Evolutionary conservation across 257 asterid species (phyloP), one percentile per base, ranked within the genome.

Genomic region (Solanum paucissectum): DNA sequence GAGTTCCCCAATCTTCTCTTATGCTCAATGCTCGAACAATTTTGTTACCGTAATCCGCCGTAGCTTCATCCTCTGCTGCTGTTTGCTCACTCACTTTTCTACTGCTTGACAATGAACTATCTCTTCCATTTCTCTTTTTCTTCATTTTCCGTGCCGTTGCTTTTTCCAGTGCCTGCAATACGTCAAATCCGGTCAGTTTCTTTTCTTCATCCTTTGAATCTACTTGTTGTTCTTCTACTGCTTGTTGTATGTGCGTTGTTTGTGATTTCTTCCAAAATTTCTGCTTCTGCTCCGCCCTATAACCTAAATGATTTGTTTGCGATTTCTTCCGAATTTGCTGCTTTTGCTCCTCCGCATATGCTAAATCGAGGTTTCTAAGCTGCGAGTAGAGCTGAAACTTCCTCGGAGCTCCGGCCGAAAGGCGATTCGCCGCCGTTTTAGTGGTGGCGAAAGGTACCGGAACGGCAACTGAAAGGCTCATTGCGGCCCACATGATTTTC

Each of bases 171-270:
- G 97, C 98, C 88, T 88, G 87, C 89, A 94, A 88, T 36, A 93
- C 90, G 76, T 90, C 96, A 66, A 95, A 91, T 23, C 96, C 97
- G 14, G 92, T 91, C 89, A 92, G 89, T 88, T 85, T 87, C 77
- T 40, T 49, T 1, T 55, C 25, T 55, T 55, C 25, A 55, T 55
- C 64, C 69, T 60, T 74, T 23, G 33, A 38, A 23, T 42, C 6
- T n/a, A 20, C 85, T 27, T 27, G 25, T 32, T n/a, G n/a, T 76
- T 76, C 60, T 76, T 38, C 33, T 74, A 3, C 55, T 77, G 1
- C 60, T 9, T 68, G 38, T n/a, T 52, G 62, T 18, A 52, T 18
- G n/a, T 52, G 23, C 62, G 62, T 52, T 52, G 4, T 18, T 52
- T 18, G 62, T 52, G 62, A 52, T 52, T 55, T 55, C 64, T 20